Evolutionary conservation across 768 basidiomycete species (phyloP), one percentile per base, ranked within the genome.

Genomic region (Phanerodontia chrysosporium): DNA sequence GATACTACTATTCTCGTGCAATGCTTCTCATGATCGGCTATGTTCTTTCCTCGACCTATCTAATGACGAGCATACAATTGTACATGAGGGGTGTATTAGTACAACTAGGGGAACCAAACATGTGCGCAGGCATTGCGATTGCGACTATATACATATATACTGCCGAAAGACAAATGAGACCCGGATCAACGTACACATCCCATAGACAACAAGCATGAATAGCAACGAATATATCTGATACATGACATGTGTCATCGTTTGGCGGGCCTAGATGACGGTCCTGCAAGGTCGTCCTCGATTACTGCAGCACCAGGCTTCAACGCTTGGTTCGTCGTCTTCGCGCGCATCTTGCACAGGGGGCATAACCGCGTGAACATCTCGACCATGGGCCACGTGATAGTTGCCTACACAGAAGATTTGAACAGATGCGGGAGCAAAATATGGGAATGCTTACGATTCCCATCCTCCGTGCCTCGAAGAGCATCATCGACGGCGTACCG

Each of bases 331-430:
- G 39, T 42, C 8, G 39, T 63, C 61, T 79, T 80, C 56, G 69
- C 72, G 62, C 79, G 75, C 49, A 76, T 59, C 59, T 74, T 80
- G 70, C 79, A 80, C 22, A 78, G 59, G 0, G 86, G 87, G 64
- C 87, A 89, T 44, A 87, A 70, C 30, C 78, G 79, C 42, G 78
- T 74, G 70, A 88, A 89, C 36, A 83, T 78, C 67, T 89, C 87
- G 5, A 82, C 78, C 84, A 89, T 89, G 3, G 87, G 84, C 86
- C 85, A 89, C 8, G 86, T 87, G 56, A 89, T 80, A 24, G 76
- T 76, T 27, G 84, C 80, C 87, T 89, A 46, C n/a, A 42, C 51
- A 29, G 32, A 13, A 35, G 59, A 25, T 58, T 45, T 56, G 51
- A 55, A 53, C 30, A 55, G 35, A 49, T 27, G 49, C 39, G 35